Evolutionary conservation across 306 rosid genomes (phyloP).

Genomic region (Begonia loranthoides): DNA sequence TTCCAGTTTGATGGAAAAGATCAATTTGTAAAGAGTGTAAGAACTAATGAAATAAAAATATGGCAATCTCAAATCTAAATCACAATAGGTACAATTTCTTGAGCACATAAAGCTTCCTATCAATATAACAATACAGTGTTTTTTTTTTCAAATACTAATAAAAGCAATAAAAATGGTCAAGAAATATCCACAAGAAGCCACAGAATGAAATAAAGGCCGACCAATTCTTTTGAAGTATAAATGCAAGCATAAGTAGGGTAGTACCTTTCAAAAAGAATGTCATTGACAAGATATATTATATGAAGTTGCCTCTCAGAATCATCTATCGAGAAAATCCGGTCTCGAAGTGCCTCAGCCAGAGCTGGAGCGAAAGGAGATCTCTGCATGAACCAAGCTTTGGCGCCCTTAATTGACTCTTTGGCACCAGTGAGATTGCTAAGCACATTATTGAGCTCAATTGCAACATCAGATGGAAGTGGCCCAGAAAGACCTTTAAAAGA

Average conservation of each 20-base stretch:
- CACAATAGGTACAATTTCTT: no score
- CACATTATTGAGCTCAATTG: slow-evolving; percentile 57
- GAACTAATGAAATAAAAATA: no score
- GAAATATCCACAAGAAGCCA: neutral
- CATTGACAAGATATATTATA: slow-evolving; percentile 79
- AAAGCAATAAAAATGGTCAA: no score
- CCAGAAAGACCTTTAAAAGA: slow-evolving; percentile 70
- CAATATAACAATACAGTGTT: no score
- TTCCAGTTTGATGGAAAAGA: no score
- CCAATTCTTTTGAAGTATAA: neutral
- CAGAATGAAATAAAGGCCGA: neutral
- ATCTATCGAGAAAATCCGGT: slow-evolving; percentile 58
- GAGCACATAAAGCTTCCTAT: no score
- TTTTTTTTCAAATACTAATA: no score
- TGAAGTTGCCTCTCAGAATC: slow-evolving; percentile 90
- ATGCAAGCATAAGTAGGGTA: neutral
- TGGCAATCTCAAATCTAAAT: no score
- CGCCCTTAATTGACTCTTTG: slow-evolving; percentile 83
- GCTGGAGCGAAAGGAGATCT: slow-evolving; percentile 92
- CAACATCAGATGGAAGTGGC: slow-evolving; percentile 86
- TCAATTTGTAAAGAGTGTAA: no score
- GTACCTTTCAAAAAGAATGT: slow-evolving; percentile 90
- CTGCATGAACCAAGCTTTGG: slow-evolving; percentile 97
- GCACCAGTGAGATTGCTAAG: slow-evolving; percentile 72
- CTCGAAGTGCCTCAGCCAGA: slow-evolving; percentile 80